Base-by-base conservation (phyloP, 495 filamentous ascomycete species). In the Neurospora tetrasperma region DNA sequence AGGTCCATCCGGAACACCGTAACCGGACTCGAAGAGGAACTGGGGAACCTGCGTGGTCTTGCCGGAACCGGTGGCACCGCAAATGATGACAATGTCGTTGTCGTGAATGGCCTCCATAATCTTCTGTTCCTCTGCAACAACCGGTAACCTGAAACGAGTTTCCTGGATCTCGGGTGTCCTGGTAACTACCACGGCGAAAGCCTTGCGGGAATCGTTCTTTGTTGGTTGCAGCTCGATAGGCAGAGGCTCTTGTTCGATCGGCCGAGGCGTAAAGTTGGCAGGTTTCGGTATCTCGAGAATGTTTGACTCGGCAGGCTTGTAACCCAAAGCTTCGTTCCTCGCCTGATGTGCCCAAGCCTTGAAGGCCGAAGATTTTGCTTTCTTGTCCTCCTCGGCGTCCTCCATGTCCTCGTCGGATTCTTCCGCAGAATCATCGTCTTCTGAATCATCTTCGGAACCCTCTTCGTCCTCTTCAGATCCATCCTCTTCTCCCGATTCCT, bases 101-200 rank as follows among this genome's bases (percentile, higher is more conserved):
- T 94, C 93, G 79, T 96, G 89, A 20, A 98, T 94, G 4, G 94
- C 94, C 84, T 99, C 96, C 96, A 99, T 99, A 31, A 99, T 97
- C 76, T 92, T 94, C 77, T 98, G 96, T 78, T 99, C 96, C 78
- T 98, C 96, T 2, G 92, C 92, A 39, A 97, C 94, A 5, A 99
- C 91, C 0, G 96, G 96, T 41, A 99, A 84, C 31, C 90, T 87
- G n/a, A 94, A 83, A 43, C 96, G 90, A 10, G 88, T 87, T 43
- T 87, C 86, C 78, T 97, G 93, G 18, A 98, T 92, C 4, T 92
- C 90, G 11, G 87, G 82, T 18, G 88, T 80, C 71, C 96, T 88
- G 35, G 89, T 82, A 4, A 99, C 91, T 3, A 85, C 76, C 31
- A 98, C 90, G 75, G 87, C 91, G 78, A 88, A 96, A 3, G 90